Conservation (phyloP, 148 eudicot genomes). For the Chenopodium suecicum region DNA sequence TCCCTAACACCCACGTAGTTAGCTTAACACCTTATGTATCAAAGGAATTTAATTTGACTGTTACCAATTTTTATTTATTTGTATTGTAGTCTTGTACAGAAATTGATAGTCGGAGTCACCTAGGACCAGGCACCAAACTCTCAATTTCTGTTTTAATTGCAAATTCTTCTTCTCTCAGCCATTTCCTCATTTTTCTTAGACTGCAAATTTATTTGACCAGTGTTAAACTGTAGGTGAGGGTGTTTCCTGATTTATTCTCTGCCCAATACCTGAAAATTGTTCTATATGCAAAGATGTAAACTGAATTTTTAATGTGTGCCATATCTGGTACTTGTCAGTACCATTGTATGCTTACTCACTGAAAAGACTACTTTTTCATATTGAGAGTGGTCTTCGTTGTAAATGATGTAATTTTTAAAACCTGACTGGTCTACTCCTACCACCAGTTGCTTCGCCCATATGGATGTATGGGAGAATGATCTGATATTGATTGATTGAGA, state of each 20-base stretch:
- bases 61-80: not conserved
- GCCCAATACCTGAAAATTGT: not conserved
- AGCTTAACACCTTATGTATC: not conserved
- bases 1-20: not conserved
- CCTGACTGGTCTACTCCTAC: not conserved
- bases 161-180: not conserved
- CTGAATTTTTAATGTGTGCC: too few relatives aligned
- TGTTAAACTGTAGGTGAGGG: not conserved
- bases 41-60: not conserved
- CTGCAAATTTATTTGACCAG: not conserved
- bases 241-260: not conserved
- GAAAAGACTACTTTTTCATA: too few relatives aligned
- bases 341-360: too few relatives aligned
- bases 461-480: not conserved
- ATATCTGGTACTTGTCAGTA: too few relatives aligned
- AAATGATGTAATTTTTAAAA: too few relatives aligned
- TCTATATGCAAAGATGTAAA: too few relatives aligned
- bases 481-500: not conserved
- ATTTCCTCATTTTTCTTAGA: too few relatives aligned
- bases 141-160: not conserved
- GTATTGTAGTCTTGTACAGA: not conserved
- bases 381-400: too few relatives aligned
- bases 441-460: not conserved
- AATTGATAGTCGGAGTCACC: not conserved
- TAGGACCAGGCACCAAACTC: not conserved